These are phyloP conservation scores for Fusarium luffae DNA, from an alignment of 2,329 filamentous ascomycete genomes.

Conservation along the genomic window DNA sequence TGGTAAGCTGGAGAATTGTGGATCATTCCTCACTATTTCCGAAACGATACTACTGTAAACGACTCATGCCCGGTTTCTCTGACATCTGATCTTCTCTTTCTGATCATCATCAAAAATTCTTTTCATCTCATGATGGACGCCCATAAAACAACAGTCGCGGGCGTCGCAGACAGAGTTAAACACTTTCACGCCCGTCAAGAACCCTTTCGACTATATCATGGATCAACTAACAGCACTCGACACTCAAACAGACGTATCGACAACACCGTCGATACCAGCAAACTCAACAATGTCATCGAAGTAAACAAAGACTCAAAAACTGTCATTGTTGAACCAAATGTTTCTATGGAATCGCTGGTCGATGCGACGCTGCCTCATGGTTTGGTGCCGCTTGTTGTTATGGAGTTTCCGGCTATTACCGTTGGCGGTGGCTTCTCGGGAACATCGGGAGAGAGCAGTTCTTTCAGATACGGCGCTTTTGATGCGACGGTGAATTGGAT, in stretches of 20 bases:
- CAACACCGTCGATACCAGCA: conserved; percentile 74
- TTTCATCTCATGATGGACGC: conserved; percentile 51
- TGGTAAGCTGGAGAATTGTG: conserved; percentile 25
- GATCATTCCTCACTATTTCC: conserved; percentile 31
- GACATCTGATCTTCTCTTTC: background rate
- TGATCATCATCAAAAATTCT: background rate
- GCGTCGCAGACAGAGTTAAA: conserved; percentile 57
- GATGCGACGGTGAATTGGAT: conserved; percentile 70
- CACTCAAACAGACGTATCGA: conserved; percentile 60
- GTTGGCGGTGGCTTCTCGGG: conserved; percentile 74
- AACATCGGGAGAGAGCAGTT: conserved; percentile 75
- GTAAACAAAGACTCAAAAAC: conserved; percentile 65
- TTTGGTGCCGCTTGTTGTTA: conserved; percentile 73
- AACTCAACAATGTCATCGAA: conserved; percentile 69
- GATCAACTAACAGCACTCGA: conserved; percentile 81
- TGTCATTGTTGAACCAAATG: conserved; percentile 76
- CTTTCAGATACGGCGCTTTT: conserved; percentile 74
- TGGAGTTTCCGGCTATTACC: conserved; percentile 80
- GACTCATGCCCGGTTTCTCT: conserved; percentile 26
- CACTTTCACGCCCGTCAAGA: conserved; percentile 56
- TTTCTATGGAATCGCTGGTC: conserved; percentile 73
- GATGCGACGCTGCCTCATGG: conserved; percentile 65
- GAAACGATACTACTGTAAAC: conserved; percentile 28
- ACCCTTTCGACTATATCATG: conserved; percentile 81
- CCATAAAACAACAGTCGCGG: conserved; percentile 57